Conservation (phyloP, 495 filamentous ascomycete species). For the Lentithecium fluviatile region DNA sequence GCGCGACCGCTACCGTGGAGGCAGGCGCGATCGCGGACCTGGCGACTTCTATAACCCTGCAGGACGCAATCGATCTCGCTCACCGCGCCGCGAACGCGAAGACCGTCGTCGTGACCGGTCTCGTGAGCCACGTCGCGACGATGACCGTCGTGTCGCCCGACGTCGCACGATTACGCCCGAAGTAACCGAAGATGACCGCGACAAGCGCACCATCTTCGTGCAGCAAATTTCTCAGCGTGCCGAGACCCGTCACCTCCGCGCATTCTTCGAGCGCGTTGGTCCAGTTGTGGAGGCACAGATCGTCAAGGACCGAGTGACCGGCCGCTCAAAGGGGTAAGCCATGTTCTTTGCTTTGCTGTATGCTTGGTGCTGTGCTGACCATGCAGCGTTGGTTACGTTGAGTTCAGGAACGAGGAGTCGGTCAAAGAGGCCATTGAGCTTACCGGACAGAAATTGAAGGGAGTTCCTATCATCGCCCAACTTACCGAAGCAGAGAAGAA, state of each 20-base stretch:
- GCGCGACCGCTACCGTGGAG: background rate
- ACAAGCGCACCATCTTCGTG: conserved; percentile 95
- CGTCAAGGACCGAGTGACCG: conserved; percentile 96
- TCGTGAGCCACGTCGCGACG: conserved; percentile 40
- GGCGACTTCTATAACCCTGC: conserved; percentile 54
- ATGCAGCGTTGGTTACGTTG: conserved; percentile 94
- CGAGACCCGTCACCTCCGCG: conserved; percentile 86
- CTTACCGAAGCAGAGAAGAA: conserved; percentile 99
- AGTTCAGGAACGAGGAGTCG: conserved; percentile 96
- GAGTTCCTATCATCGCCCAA: conserved; percentile 97
- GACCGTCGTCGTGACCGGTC: conserved; percentile 51
- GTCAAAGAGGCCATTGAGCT: conserved; percentile 93
- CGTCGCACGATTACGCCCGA: conserved; percentile 46
- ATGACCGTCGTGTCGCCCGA: background rate
- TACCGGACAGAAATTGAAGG: conserved; percentile 97
- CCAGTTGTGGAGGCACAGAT: conserved; percentile 98
- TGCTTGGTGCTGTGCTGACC: conserved; percentile 8
- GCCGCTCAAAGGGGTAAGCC: conserved; percentile 95
- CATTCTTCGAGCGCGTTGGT: conserved; percentile 95
- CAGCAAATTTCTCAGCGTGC: conserved; percentile 94
- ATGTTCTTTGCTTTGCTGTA: conserved; percentile 1
- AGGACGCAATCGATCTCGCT: conserved; percentile 71
- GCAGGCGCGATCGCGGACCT: conserved; percentile 11
- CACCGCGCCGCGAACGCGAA: conserved; percentile 62
- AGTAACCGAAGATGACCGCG: conserved; percentile 91